These are phyloP conservation scores for Ustilago esculenta DNA, from an alignment of 1,284 basidiomycete species.

Conservation along the genomic window DNA sequence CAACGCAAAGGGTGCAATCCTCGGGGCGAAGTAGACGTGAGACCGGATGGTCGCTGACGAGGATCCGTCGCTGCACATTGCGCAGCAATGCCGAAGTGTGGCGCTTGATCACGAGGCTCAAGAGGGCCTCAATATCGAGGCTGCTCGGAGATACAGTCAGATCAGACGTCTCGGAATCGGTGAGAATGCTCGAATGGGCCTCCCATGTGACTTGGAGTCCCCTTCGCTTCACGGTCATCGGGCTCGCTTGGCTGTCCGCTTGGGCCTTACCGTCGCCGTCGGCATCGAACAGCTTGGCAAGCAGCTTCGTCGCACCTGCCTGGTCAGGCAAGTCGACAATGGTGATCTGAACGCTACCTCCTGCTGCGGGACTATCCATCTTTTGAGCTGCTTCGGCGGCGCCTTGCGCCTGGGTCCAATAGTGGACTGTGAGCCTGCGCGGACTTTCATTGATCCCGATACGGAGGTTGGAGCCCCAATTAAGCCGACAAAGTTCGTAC, in stretches of 20 bases:
- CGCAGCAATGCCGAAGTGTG: constrained; percentile 38
- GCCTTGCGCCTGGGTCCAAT: constrained; percentile 50
- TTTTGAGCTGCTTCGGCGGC: constrained; percentile 11
- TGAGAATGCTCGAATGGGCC: constrained; percentile 22
- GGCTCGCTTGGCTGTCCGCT: neutral
- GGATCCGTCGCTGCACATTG: constrained; percentile 36
- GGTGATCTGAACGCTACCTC: constrained; percentile 36
- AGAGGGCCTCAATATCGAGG: constrained; percentile 35
- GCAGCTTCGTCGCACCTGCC: constrained; percentile 19
- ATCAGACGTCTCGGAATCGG: constrained; percentile 16
- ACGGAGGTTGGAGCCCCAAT: constrained; percentile 55
- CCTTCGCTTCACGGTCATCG: constrained; percentile 20
- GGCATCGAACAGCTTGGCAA: constrained; percentile 26
- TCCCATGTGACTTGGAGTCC: constrained; percentile 33
- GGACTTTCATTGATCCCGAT: constrained; percentile 29
- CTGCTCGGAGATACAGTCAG: constrained; percentile 21
- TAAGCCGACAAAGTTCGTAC: constrained; percentile 46
- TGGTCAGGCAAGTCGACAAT: constrained; percentile 32
- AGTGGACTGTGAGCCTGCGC: constrained; percentile 42
- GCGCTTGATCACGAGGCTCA: constrained; percentile 24
- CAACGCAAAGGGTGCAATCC: constrained; percentile 29
- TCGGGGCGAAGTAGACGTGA: constrained; percentile 37
- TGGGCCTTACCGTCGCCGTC: constrained; percentile 1
- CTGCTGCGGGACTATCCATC: constrained; percentile 22
- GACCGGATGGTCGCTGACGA: constrained; percentile 35